phyloP scores from a whole-genome alignment of 2,329 filamentous ascomycete species.

The Diplodia scrobiculata region DNA sequence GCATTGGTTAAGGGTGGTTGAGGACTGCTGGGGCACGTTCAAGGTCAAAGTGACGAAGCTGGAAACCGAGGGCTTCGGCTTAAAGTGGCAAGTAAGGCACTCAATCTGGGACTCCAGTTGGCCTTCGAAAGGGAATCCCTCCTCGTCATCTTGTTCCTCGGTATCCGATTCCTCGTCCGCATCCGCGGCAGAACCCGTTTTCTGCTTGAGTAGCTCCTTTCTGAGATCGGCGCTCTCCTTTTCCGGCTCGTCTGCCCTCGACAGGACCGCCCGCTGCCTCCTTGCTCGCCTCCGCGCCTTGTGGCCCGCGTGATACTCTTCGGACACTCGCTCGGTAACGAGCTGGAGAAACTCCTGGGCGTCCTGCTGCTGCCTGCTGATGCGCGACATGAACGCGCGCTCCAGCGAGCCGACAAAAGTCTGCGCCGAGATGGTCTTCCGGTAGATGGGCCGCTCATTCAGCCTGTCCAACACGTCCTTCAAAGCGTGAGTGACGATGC shows the following conservation, averaged over 20 bases:
- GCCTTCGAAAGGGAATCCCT: constrained; percentile 89
- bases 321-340: constrained; percentile 84
- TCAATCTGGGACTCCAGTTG: constrained; percentile 92
- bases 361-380: constrained; percentile 94
- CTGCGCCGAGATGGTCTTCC: constrained; percentile 88
- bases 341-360: constrained; percentile 97
- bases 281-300: constrained; percentile 66
- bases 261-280: constrained; percentile 28
- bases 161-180: constrained; percentile 32
- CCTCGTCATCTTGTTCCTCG: constrained; percentile 53
- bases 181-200: constrained; percentile 27
- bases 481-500: constrained; percentile 79
- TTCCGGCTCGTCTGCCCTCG: constrained; percentile 34
- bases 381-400: constrained; percentile 81
- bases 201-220: constrained; percentile 33
- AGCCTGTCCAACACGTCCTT: constrained; percentile 91
- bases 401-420: constrained; percentile 83
- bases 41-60: constrained; percentile 91
- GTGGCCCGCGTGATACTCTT: constrained; percentile 87
- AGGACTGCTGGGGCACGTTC: constrained; percentile 78
- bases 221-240: constrained; percentile 33
- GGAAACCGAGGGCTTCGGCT: constrained; percentile 78
- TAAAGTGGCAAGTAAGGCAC: constrained; percentile 86
- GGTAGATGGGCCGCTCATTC: constrained; percentile 90
- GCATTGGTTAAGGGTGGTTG: constrained; percentile 80